A percentile compares a stretch with the other conserved stretches of the same genome.
These are phyloP conservation scores for Pythium dissimile DNA, from an alignment of 352 stramenopile species.

Conservation along the genomic window DNA sequence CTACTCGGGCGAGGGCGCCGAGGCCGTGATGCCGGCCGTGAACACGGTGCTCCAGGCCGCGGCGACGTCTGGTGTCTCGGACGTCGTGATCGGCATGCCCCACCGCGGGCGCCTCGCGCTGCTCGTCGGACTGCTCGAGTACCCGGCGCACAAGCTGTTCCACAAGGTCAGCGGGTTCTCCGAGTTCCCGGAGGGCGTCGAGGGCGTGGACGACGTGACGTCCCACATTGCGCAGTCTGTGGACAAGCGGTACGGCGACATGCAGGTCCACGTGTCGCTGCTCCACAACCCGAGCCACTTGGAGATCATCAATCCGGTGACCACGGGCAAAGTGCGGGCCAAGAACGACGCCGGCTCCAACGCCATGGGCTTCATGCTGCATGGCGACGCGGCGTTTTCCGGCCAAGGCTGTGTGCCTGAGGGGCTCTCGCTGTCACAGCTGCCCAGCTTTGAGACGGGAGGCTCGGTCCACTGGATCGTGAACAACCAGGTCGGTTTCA, in stretches of 20 bases:
- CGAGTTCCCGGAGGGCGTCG: slow-evolving; percentile 58
- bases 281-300: slow-evolving; percentile 86
- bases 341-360: slow-evolving; percentile 66
- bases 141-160: slow-evolving; percentile 80
- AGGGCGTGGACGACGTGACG: slow-evolving; percentile 80
- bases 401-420: slow-evolving; percentile 84
- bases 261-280: slow-evolving; percentile 73
- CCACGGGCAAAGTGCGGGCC: slow-evolving; percentile 77
- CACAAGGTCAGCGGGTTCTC: slow-evolving; percentile 76
- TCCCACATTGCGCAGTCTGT: slow-evolving; percentile 81
- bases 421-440: slow-evolving; percentile 63
- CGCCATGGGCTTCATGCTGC: slow-evolving; percentile 81
- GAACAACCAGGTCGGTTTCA: slow-evolving; percentile 91
- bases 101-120: slow-evolving; percentile 79
- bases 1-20: slow-evolving; percentile 82
- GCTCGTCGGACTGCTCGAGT: slow-evolving; percentile 72
- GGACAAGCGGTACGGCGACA: slow-evolving; percentile 59
- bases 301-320: slow-evolving; percentile 87
- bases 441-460: slow-evolving; percentile 71
- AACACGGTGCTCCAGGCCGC: slow-evolving; percentile 66
- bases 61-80: slow-evolving; percentile 38
- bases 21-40: slow-evolving; percentile 76
- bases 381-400: slow-evolving; percentile 85
- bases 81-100: slow-evolving; percentile 87
- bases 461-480: slow-evolving; percentile 86